A percentile compares a stretch with the other conserved stretches of the same genome.
phyloP scores from a whole-genome alignment of 345 rosid species.

The Noccaea bulbosa region DNA sequence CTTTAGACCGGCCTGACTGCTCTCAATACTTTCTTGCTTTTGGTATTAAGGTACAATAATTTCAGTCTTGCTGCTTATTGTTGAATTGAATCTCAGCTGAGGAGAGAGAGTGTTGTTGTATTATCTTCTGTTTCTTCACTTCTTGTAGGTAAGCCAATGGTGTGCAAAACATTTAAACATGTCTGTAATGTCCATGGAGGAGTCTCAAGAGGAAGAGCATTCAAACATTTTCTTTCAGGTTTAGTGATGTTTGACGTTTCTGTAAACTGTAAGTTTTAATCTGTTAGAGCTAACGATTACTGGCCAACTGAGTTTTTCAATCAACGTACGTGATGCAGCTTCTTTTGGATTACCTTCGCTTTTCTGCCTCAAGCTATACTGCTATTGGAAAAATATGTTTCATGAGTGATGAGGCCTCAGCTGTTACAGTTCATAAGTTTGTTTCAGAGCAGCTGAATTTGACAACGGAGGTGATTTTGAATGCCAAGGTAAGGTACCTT shows the following conservation, averaged over 20 bases:
- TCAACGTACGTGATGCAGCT: constrained; percentile 65
- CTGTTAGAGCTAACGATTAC: constrained; percentile 10
- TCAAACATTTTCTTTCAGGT: constrained; percentile 67
- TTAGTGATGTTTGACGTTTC: constrained; percentile 18
- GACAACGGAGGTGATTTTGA: constrained; percentile 53
- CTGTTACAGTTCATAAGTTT: constrained; percentile 56
- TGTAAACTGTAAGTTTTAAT: too few species aligned
- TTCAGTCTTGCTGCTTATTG: background rate
- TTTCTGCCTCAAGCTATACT: constrained; percentile 59
- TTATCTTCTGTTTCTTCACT: constrained; percentile 6
- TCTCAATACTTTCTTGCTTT: constrained; percentile 55
- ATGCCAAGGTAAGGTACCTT: constrained; percentile 71
- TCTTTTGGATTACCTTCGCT: constrained; percentile 63
- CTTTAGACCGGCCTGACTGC: constrained; percentile 53
- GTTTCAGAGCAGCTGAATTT: constrained; percentile 65
- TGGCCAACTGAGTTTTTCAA: constrained; percentile 15
- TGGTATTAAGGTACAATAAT: constrained; percentile 62
- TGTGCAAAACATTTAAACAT: constrained; percentile 85
- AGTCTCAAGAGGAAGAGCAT: constrained; percentile 93
- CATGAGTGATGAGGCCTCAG: constrained; percentile 43
- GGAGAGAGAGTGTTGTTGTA: background rate
- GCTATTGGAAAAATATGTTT: constrained; percentile 56
- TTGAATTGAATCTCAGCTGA: background rate
- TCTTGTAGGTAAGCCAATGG: constrained; percentile 73
- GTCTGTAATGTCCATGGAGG: constrained; percentile 77